Evolutionary conservation across 345 rosid genomes (phyloP).

Genomic region (Aegle marmelos): DNA sequence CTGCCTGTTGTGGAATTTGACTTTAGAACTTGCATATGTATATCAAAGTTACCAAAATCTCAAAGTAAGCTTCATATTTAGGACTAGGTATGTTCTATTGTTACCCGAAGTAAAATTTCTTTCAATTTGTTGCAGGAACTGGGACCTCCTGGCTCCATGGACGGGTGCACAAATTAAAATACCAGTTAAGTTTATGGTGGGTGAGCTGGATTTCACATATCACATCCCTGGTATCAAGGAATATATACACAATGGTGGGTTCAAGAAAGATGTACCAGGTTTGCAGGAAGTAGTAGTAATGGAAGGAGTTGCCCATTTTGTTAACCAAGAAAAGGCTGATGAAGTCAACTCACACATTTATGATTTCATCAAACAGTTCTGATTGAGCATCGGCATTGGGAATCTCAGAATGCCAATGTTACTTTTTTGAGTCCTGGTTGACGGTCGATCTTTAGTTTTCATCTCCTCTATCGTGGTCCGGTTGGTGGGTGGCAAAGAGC

Average conservation of each 20-base stretch:
- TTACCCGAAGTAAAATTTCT: not conserved
- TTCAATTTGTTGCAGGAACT: slow-evolving; percentile 45
- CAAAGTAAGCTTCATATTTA: too few relatives aligned
- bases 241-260: slow-evolving; percentile 46
- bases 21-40: too few relatives aligned
- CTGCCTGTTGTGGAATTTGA: not conserved
- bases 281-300: slow-evolving; percentile 71
- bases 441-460: too few relatives aligned
- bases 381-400: slow-evolving; percentile 6
- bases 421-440: too few relatives aligned
- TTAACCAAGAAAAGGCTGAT: slow-evolving; percentile 65
- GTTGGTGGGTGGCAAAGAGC: too few relatives aligned
- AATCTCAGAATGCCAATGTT: not conserved
- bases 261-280: slow-evolving; percentile 65
- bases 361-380: slow-evolving; percentile 64
- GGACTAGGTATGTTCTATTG: too few relatives aligned
- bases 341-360: slow-evolving; percentile 61
- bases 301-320: slow-evolving; percentile 81
- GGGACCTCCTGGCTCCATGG: slow-evolving; percentile 84
- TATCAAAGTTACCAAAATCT: not conserved
- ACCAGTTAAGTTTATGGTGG: slow-evolving; percentile 81
- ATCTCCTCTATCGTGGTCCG: too few relatives aligned
- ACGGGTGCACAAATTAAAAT: slow-evolving; percentile 55
- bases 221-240: slow-evolving; percentile 60
- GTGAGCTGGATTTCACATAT: slow-evolving; percentile 62